Evolutionary conservation across 257 asterid species (phyloP), one percentile per base, ranked within the genome.

Genomic region (Osmanthus fragrans): DNA sequence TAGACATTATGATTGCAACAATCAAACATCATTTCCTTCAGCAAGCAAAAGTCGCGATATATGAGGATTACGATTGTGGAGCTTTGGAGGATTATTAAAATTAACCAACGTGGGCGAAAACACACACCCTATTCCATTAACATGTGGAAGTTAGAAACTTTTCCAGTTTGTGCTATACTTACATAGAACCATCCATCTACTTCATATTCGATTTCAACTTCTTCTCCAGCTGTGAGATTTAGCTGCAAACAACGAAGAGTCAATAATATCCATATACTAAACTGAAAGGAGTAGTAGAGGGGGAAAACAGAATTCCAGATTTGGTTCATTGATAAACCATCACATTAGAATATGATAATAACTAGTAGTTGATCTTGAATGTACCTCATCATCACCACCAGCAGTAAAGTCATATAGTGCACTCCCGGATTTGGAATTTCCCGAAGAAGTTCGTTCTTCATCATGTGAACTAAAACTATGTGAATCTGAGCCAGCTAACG

Each of bases 111-210:
- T n/a, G 2, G 60, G 66, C 15, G 15, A 21, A 18, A 74, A 37
- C 27, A 60, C 40, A 56, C 69, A 32, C 36, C 16, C 27, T 75
- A 69, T 36, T 42, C 66, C 74, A 75, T 66, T 39, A 68, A 67
- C 37, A 36, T 64, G 32, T 7, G 56, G 8, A 65, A 39, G 33
- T 27, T 6, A 58, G 68, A 64, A 67, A 63, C 34, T 18, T 19
- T 72, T 76, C 66, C 66, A 76, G 76, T 67, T 25, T 56, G 81
- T 42, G 39, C 30, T 70, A 69, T 80, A 94, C 99, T 96, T 88
- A 96, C 98, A 81, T 90, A 91, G 83, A 80, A 96, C 99, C 99
- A 96, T 84, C 99, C 99, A 86, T 96, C 99, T 75, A 96, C 98
- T 89, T 96, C 99, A 83, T 96, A 86, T 78, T 92, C 98, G 51